These are phyloP conservation scores for Neonothopanus nambi DNA, from an alignment of 1,284 basidiomycete species.

Conservation along the genomic window DNA sequence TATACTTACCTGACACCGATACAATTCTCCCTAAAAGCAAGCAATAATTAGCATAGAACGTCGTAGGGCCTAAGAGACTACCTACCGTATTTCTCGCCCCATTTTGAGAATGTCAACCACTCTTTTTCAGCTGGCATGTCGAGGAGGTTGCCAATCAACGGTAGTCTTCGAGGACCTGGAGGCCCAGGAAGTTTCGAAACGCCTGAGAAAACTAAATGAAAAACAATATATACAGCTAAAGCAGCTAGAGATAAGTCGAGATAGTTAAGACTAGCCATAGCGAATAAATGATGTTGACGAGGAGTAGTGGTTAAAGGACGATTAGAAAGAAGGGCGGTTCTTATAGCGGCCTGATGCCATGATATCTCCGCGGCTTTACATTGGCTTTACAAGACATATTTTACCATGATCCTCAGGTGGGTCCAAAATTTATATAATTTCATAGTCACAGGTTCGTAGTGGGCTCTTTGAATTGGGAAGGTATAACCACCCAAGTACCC, in stretches of 20 bases:
- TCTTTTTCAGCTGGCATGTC: conserved; percentile 25
- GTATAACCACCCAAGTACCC: no score
- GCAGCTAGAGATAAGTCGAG: conserved; percentile 2
- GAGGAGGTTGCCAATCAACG: conserved; percentile 29
- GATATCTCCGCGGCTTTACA: no score
- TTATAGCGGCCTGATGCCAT: no score
- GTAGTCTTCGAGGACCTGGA: conserved; percentile 27
- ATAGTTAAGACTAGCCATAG: conserved; percentile 3
- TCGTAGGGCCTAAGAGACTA: background rate
- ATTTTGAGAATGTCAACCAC: conserved; percentile 28
- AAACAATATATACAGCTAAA: conserved; percentile 7
- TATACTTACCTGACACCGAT: conserved; percentile 13
- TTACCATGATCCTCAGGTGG: no score
- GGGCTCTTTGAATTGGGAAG: no score
- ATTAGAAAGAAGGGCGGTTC: no score
- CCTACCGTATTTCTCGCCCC: conserved; percentile 30
- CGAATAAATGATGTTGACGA: no score
- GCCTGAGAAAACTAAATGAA: conserved; percentile 4
- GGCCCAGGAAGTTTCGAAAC: conserved; percentile 14
- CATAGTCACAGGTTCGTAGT: no score
- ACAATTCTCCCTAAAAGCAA: conserved; percentile 6
- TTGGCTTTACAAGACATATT: no score
- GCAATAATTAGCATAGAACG: background rate
- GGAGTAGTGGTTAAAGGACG: no score
- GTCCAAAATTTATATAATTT: no score